Conservation (phyloP, 164 flowering plant genomes). For the Annona squamosa region DNA sequence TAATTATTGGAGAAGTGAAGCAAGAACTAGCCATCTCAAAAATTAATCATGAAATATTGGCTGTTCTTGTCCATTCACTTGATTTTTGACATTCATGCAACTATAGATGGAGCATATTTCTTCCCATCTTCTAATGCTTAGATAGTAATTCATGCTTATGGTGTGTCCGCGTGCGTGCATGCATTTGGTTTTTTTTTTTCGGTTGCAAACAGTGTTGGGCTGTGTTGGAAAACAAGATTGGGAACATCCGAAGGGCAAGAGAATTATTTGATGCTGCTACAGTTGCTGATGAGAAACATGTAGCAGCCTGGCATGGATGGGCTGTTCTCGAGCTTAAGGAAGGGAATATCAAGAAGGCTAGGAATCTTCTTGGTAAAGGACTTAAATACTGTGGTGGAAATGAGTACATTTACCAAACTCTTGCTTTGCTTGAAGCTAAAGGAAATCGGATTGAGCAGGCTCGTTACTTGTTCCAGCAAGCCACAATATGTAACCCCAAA, state of each 20-base stretch:
- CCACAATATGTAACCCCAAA: constrained; percentile 77
- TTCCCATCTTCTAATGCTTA: background rate
- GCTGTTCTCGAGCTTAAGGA: constrained; percentile 81
- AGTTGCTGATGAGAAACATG: constrained; percentile 76
- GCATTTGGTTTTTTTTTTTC: background rate
- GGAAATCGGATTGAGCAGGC: constrained; percentile 76
- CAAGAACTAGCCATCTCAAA: background rate
- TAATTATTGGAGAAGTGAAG: background rate
- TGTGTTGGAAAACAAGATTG: constrained; percentile 74
- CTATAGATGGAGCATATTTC: background rate
- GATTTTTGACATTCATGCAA: background rate
- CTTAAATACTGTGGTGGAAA: constrained; percentile 76
- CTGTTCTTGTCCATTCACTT: background rate
- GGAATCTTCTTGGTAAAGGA: constrained; percentile 79
- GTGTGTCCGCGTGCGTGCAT: no score
- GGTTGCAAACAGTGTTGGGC: constrained; percentile 83
- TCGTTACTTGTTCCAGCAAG: constrained; percentile 76
- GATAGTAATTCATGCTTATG: background rate
- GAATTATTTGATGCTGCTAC: constrained; percentile 95
- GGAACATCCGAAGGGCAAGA: constrained; percentile 74
- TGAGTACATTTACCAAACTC: constrained; percentile 87
- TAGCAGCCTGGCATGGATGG: constrained; percentile 99
- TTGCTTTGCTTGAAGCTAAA: constrained; percentile 80
- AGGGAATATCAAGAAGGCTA: constrained; percentile 79
- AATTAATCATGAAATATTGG: background rate